Conservation (phyloP, 176 grass and related monocot species). For the Carex scoparia region DNA sequence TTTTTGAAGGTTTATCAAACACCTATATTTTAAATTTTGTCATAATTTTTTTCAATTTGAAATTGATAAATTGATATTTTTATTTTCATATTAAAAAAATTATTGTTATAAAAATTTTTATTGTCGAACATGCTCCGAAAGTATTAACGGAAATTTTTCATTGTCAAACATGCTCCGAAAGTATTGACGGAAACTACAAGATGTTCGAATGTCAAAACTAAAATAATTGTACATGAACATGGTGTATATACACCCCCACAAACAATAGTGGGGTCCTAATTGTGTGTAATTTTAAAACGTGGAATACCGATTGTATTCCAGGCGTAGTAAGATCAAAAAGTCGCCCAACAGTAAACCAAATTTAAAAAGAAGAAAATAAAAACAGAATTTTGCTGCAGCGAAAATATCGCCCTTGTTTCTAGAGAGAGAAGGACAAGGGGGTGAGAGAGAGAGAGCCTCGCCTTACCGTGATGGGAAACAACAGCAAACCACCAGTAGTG, state of each 20-base stretch:
- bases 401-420: slow-evolving; percentile 30
- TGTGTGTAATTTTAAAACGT: neutral
- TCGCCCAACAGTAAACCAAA: slow-evolving; percentile 9
- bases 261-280: neutral
- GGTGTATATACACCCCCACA: neutral
- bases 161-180: too few relatives aligned
- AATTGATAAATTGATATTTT: too few relatives aligned
- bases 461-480: slow-evolving; percentile 34
- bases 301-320: neutral
- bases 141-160: too few relatives aligned
- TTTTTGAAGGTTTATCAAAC: too few relatives aligned
- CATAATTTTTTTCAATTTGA: too few relatives aligned
- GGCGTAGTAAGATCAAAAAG: slow-evolving; percentile 8
- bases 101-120: too few relatives aligned
- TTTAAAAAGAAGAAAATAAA: slow-evolving; percentile 2
- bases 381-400: slow-evolving; percentile 1
- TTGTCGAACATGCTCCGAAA: too few relatives aligned
- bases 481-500: slow-evolving; percentile 18
- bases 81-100: too few relatives aligned
- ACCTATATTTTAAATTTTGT: too few relatives aligned
- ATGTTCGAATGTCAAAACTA: neutral
- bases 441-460: slow-evolving; percentile 4
- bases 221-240: neutral
- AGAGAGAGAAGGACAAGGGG: slow-evolving; percentile 29
- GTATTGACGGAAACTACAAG: too few relatives aligned